Conservation (phyloP, 202 grass and related monocot genomes). For the Cymbopogon flexuosus region DNA sequence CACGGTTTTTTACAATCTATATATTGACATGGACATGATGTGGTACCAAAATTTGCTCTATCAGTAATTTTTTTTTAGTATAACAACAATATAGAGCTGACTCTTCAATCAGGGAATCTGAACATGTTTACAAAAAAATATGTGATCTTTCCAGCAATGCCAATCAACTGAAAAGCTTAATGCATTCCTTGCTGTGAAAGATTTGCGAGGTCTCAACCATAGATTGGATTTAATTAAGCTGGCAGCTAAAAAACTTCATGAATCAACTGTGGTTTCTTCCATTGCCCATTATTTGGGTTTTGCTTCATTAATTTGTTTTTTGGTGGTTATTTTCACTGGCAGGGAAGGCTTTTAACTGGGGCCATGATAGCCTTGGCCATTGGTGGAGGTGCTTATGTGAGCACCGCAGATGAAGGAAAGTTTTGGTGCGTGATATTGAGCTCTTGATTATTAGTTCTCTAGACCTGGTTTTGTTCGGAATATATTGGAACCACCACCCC, state of each 20-base stretch:
- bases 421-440: constrained; percentile 69
- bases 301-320: not conserved
- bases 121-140: not conserved
- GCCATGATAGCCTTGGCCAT: constrained; percentile 80
- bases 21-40: not conserved
- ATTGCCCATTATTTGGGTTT: not conserved
- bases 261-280: not conserved
- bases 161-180: not conserved
- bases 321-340: not conserved
- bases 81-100: not conserved
- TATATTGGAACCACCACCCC: not conserved
- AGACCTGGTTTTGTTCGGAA: not conserved
- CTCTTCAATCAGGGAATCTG: not conserved
- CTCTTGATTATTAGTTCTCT: constrained; percentile 5
- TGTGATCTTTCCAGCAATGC: not conserved
- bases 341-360: constrained; percentile 89
- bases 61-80: not conserved
- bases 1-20: not conserved
- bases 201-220: not conserved
- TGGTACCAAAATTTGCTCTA: not conserved
- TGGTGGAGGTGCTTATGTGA: constrained; percentile 95
- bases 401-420: constrained; percentile 85
- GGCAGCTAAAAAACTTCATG: not conserved
- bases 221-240: constrained; percentile 3
- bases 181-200: not conserved